These are phyloP conservation scores for Picochlorum sp. DNA, from an alignment of 139 green algal species.

Conservation along the genomic window DNA sequence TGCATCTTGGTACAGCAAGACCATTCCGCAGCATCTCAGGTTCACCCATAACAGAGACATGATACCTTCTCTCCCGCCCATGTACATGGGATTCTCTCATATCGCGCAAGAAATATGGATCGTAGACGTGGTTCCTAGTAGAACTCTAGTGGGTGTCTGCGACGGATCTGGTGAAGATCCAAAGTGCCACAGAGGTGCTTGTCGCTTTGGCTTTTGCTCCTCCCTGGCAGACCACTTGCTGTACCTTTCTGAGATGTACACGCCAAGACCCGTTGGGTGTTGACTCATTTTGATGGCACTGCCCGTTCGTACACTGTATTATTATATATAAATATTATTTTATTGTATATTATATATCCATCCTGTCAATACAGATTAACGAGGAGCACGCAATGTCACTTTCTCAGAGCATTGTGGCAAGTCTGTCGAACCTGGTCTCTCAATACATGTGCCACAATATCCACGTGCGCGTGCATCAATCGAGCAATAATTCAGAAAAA, in stretches of 20 bases:
- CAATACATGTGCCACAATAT: too few species aligned
- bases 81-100: conserved; percentile 67
- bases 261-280: conserved; percentile 34
- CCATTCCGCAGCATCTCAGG: conserved; percentile 44
- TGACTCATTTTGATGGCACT: conserved; percentile 1
- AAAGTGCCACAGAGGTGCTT: conserved; percentile 72
- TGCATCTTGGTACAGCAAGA: conserved; percentile 37
- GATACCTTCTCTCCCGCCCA: conserved; percentile 67
- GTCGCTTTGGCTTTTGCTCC: conserved; percentile 74
- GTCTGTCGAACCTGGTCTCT: too few species aligned
- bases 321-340: neutral
- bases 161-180: conserved; percentile 74
- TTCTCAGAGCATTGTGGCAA: too few species aligned
- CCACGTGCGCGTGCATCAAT: too few species aligned
- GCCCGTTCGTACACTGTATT: neutral
- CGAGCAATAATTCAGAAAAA: too few species aligned
- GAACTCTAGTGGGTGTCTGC: conserved; percentile 47
- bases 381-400: too few species aligned
- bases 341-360: too few species aligned
- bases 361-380: too few species aligned
- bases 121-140: conserved; percentile 39
- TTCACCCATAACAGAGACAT: conserved; percentile 87
- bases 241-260: conserved; percentile 64
- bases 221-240: conserved; percentile 66
- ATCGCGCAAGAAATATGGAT: conserved; percentile 58